These are phyloP conservation scores for Clonostachys rhizophaga DNA, from an alignment of 2,329 filamentous ascomycete species.

Conservation along the genomic window DNA sequence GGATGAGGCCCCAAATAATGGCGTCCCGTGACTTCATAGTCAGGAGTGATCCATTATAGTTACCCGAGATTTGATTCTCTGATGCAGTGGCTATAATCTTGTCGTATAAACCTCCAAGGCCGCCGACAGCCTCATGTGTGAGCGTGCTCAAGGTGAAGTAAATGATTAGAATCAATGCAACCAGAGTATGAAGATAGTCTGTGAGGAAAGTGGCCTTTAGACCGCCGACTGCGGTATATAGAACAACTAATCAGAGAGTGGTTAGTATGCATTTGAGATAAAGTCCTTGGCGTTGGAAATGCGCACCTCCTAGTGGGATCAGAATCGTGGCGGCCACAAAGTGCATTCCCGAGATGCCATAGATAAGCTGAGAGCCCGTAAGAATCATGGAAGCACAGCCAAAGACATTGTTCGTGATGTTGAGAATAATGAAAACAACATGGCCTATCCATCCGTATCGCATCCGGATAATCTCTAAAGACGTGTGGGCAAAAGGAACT, in stretches of 20 bases:
- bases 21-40: conserved; percentile 78
- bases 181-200: conserved; percentile 73
- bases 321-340: background rate
- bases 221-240: conserved; percentile 68
- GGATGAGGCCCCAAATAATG: conserved; percentile 33
- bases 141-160: conserved; percentile 69
- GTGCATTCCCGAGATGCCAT: background rate
- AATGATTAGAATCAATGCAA: conserved; percentile 77
- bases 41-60: conserved; percentile 71
- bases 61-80: conserved; percentile 68
- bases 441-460: conserved; percentile 67
- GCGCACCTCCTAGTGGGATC: background rate
- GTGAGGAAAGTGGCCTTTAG: conserved; percentile 80
- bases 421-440: conserved; percentile 71
- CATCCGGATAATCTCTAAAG: conserved; percentile 71
- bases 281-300: conserved; percentile 47
- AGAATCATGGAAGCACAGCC: background rate
- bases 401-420: conserved; percentile 56
- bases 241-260: conserved; percentile 28
- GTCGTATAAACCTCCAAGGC: conserved; percentile 69
- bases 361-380: background rate
- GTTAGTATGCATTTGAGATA: conserved; percentile 50
- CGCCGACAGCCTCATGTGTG: conserved; percentile 63
- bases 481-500: conserved; percentile 74
- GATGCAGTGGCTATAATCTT: conserved; percentile 61